Conservation (phyloP, 768 basidiomycete species). For the Mycena indigotica region DNA sequence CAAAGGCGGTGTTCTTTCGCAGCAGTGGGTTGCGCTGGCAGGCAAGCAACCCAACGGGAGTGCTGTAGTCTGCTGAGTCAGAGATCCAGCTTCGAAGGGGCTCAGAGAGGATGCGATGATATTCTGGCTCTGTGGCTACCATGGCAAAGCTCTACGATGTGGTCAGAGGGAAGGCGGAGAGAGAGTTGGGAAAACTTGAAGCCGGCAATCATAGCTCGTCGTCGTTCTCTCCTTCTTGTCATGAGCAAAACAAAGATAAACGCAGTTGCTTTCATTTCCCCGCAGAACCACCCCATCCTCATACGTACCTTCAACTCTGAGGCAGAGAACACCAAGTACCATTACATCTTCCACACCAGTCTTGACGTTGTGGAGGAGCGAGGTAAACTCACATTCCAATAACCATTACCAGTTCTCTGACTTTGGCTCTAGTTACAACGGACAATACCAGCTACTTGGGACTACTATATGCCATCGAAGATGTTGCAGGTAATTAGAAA, state of each 20-base stretch:
- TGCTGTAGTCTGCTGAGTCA: conserved; percentile 37
- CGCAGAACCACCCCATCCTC: conserved; percentile 80
- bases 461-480: conserved; percentile 87
- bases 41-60: conserved; percentile 76
- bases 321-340: conserved; percentile 73
- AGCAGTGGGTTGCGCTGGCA: conserved; percentile 82
- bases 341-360: conserved; percentile 89
- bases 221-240: neutral
- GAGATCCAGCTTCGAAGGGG: conserved; percentile 38
- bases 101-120: conserved; percentile 66
- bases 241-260: conserved; percentile 41
- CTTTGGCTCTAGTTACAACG: conserved; percentile 43
- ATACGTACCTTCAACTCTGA: conserved; percentile 66
- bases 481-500: conserved; percentile 50
- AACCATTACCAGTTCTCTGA: conserved; percentile 9
- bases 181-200: neutral
- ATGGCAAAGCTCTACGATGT: conserved; percentile 29
- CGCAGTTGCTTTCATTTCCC: conserved; percentile 84
- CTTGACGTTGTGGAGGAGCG: conserved; percentile 91
- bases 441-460: conserved; percentile 78
- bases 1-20: conserved; percentile 55
- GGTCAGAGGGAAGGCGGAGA: conserved; percentile 28
- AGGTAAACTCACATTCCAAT: conserved; percentile 50
- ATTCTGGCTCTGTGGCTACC: conserved; percentile 50
- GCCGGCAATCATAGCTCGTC: neutral